A percentile compares a stretch with the other conserved stretches of the same genome.
Evolutionary conservation across 2,329 filamentous ascomycete species (phyloP).

Genomic region (Aspergillus candidus): DNA sequence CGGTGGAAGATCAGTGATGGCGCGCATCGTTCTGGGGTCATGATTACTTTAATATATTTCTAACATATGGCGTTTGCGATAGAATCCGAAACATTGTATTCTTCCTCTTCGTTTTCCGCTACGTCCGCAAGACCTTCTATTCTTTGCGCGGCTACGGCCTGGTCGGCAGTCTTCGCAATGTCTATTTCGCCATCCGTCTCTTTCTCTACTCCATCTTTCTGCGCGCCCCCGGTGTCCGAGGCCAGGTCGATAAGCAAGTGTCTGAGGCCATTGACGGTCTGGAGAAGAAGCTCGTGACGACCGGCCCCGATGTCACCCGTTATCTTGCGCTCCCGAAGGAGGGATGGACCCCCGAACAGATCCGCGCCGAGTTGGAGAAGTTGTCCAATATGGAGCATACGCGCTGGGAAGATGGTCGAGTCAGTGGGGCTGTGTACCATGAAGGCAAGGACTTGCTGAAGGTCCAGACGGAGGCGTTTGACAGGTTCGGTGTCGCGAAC

Average conservation of each 20-base stretch:
- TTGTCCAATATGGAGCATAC: conserved; percentile 87
- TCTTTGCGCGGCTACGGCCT: conserved; percentile 85
- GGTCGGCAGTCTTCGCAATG: conserved; percentile 67
- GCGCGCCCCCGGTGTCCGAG: conserved; percentile 75
- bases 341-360: conserved; percentile 72
- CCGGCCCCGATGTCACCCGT: conserved; percentile 62
- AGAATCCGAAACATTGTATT: conserved; percentile 85
- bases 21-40: background rate
- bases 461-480: conserved; percentile 88
- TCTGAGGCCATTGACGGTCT: conserved; percentile 72
- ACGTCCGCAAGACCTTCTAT: conserved; percentile 72
- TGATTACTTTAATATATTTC: conserved; percentile 4
- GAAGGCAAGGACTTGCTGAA: conserved; percentile 75
- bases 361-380: conserved; percentile 71
- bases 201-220: conserved; percentile 81
- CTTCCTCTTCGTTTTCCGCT: conserved; percentile 77
- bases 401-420: conserved; percentile 90
- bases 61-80: conserved; percentile 3
- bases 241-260: conserved; percentile 79
- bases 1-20: background rate
- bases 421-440: conserved; percentile 94
- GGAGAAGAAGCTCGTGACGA: conserved; percentile 74
- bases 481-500: conserved; percentile 89
- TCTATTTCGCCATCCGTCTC: conserved; percentile 66
- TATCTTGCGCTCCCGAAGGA: conserved; percentile 74